These are phyloP conservation scores for Curvularia sp. DNA, from an alignment of 2,329 filamentous ascomycete genomes.

Conservation along the genomic window DNA sequence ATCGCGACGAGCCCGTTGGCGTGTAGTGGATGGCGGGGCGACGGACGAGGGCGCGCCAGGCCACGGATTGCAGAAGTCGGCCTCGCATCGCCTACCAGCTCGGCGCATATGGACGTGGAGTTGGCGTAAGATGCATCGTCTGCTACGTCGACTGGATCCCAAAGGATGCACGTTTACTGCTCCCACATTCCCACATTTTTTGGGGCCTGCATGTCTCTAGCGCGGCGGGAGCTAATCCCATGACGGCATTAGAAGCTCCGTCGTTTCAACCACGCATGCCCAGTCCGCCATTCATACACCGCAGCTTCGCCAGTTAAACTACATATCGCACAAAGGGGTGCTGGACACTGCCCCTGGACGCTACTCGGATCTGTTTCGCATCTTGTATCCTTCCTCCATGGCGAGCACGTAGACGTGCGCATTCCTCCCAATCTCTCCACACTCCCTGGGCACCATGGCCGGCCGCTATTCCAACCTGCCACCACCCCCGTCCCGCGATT, in stretches of 20 bases:
- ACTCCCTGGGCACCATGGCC: constrained; percentile 42
- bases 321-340: constrained; percentile 18
- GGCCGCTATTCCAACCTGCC: constrained; percentile 48
- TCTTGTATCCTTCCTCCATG: constrained; percentile 29
- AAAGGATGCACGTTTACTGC: constrained; percentile 6
- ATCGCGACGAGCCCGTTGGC: constrained; percentile 18
- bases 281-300: constrained; percentile 27
- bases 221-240: constrained; percentile 29
- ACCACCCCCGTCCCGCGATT: constrained; percentile 72
- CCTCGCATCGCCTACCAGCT: constrained; percentile 36
- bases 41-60: constrained; percentile 34
- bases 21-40: constrained; percentile 16
- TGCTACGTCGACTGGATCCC: neutral
- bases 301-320: constrained; percentile 12
- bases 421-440: constrained; percentile 18
- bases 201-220: constrained; percentile 17
- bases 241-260: constrained; percentile 25
- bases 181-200: constrained; percentile 19
- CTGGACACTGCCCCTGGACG: constrained; percentile 22
- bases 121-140: constrained; percentile 3
- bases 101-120: constrained; percentile 25
- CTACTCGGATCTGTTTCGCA: constrained; percentile 1
- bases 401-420: constrained; percentile 26
- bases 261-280: constrained; percentile 27
- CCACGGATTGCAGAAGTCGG: constrained; percentile 34